phyloP scores from a whole-genome alignment of 306 rosid genomes.

The Begonia masoniana region DNA sequence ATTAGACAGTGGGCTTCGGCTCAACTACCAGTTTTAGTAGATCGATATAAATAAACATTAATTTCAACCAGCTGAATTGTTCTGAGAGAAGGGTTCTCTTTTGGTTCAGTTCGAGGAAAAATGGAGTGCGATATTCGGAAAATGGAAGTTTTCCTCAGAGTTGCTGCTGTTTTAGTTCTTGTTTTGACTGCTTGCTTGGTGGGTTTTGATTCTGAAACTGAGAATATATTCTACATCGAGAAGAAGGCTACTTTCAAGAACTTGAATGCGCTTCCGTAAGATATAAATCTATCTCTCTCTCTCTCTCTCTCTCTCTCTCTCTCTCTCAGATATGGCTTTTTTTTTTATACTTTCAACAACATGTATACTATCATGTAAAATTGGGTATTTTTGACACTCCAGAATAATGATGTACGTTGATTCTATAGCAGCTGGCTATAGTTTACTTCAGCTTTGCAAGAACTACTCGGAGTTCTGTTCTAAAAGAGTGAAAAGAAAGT shows the following conservation, averaged over 20 bases:
- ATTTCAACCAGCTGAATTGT: background rate
- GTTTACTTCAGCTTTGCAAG: slow-evolving; percentile 40
- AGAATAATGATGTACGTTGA: slow-evolving; percentile 40
- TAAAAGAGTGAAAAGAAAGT: slow-evolving; percentile 10
- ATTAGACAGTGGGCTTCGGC: too few relatives aligned
- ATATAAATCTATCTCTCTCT: too few relatives aligned
- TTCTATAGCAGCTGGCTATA: slow-evolving; percentile 51
- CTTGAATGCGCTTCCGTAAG: slow-evolving; percentile 45
- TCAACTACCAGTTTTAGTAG: too few relatives aligned
- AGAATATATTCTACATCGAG: slow-evolving; percentile 13
- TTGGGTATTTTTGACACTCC: background rate
- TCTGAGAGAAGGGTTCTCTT: background rate
- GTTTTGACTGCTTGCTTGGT: slow-evolving; percentile 38
- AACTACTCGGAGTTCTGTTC: slow-evolving; percentile 10
- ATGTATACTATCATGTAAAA: background rate
- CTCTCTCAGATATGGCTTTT: background rate
- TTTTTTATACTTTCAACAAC: background rate
- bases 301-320: background rate
- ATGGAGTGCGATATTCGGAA: slow-evolving; percentile 22
- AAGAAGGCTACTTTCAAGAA: slow-evolving; percentile 49
- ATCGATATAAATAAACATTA: too few relatives aligned
- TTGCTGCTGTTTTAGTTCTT: slow-evolving; percentile 23
- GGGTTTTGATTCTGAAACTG: slow-evolving; percentile 44
- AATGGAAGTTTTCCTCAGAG: slow-evolving; percentile 33
- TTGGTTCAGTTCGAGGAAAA: too few relatives aligned